Conservation (phyloP, 495 filamentous ascomycete genomes). For the Aspergillus coremiiformis region DNA sequence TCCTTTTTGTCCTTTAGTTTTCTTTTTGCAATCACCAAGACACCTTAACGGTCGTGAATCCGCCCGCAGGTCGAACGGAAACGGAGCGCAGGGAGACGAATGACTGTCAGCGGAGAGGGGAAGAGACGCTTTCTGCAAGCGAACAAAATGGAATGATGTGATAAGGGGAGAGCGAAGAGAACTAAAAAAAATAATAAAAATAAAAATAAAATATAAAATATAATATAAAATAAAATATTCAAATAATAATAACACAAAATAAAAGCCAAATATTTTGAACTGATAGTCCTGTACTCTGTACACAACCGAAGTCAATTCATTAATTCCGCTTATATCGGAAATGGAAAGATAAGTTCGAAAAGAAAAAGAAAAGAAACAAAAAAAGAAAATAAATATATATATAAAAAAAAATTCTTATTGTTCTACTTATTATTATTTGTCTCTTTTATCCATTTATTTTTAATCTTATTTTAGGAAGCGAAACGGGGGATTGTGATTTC, state of each 20-base stretch:
- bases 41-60: constrained; percentile 33
- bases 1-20: constrained; percentile 5
- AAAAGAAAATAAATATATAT: not conserved
- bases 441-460: constrained; percentile 2
- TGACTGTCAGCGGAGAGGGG: constrained; percentile 15
- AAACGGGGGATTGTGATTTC: not conserved
- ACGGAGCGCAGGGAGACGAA: constrained; percentile 25
- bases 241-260: not conserved
- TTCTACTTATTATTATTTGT: not conserved
- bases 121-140: constrained; percentile 10
- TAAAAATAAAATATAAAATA: not conserved
- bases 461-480: constrained; percentile 1
- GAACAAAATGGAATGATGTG: constrained; percentile 6
- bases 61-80: constrained; percentile 37
- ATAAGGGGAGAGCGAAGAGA: not conserved
- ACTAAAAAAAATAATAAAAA: constrained; percentile 3
- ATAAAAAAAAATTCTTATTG: not conserved
- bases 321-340: not conserved
- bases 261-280: too few relatives aligned
- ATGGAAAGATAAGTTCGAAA: not conserved
- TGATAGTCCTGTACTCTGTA: too few relatives aligned
- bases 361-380: constrained; percentile 1
- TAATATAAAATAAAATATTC: not conserved
- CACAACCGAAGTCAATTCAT: not conserved
- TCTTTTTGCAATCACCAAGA: constrained; percentile 8